These are phyloP conservation scores for Jaapia argillacea DNA, from an alignment of 768 basidiomycete genomes.

Conservation along the genomic window DNA sequence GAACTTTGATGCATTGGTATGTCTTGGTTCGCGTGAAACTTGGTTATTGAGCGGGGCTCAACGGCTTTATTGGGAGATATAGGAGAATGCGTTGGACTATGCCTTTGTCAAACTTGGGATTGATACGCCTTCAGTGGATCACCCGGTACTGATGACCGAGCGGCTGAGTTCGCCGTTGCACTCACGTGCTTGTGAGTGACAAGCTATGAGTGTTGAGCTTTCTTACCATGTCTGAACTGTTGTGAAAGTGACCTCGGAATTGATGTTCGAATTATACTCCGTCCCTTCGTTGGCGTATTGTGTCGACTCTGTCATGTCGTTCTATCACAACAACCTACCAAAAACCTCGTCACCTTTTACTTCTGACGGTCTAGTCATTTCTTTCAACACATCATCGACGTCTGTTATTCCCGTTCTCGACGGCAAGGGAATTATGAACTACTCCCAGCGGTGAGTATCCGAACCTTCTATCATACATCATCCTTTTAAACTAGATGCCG, in stretches of 20 bases:
- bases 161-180: conserved; percentile 81
- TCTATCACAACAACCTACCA: conserved; percentile 69
- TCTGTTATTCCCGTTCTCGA: conserved; percentile 81
- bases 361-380: conserved; percentile 77
- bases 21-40: background rate
- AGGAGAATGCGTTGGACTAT: conserved; percentile 95
- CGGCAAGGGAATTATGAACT: conserved; percentile 76
- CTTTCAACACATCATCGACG: conserved; percentile 87
- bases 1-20: conserved; percentile 87
- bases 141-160: conserved; percentile 93
- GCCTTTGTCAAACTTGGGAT: conserved; percentile 83
- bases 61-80: conserved; percentile 18
- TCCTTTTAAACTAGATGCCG: background rate
- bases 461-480: background rate
- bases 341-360: conserved; percentile 25
- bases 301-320: conserved; percentile 87
- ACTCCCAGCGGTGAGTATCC: conserved; percentile 66
- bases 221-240: background rate
- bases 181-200: conserved; percentile 68
- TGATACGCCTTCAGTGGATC: conserved; percentile 62
- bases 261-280: conserved; percentile 89
- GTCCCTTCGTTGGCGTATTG: conserved; percentile 84
- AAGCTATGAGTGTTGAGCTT: conserved; percentile 1
- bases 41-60: background rate
- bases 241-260: conserved; percentile 78